Percentiles rank a stretch among this genome's conserved stretches.
Conservation (phyloP, 176 grass and related monocot species). For the Stipa capillata region DNA sequence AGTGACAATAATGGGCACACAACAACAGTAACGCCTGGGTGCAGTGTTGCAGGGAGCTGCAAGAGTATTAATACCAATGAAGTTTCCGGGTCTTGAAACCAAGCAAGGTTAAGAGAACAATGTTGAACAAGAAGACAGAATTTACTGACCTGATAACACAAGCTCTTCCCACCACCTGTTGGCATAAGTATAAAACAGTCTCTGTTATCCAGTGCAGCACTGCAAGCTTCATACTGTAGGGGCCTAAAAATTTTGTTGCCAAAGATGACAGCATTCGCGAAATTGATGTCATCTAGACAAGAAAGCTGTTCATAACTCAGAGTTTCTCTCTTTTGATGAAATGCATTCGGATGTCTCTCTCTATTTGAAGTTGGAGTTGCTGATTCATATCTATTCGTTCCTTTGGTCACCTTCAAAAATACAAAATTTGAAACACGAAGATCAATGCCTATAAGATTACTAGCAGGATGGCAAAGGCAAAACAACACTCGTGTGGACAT, state of each 20-base stretch:
- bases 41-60: conserved; percentile 89
- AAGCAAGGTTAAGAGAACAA: conserved; percentile 9
- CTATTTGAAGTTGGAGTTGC: conserved; percentile 22
- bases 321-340: conserved; percentile 26
- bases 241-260: conserved; percentile 65
- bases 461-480: background rate
- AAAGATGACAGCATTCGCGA: conserved; percentile 89
- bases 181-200: conserved; percentile 94
- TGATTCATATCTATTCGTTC: conserved; percentile 10
- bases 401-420: conserved; percentile 38
- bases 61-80: conserved; percentile 15
- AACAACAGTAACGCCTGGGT: conserved; percentile 77
- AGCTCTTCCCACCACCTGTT: conserved; percentile 89
- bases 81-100: background rate
- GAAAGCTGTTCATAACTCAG: conserved; percentile 51
- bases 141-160: conserved; percentile 78
- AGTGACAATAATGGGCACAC: conserved; percentile 77
- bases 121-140: background rate
- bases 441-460: background rate
- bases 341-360: conserved; percentile 4
- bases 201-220: conserved; percentile 48
- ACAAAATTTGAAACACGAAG: background rate
- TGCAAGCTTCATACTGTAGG: conserved; percentile 79
- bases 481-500: background rate
- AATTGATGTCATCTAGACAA: conserved; percentile 51